These are phyloP conservation scores for Vitis rupestris DNA, from an alignment of 164 flowering plant species.

Conservation along the genomic window DNA sequence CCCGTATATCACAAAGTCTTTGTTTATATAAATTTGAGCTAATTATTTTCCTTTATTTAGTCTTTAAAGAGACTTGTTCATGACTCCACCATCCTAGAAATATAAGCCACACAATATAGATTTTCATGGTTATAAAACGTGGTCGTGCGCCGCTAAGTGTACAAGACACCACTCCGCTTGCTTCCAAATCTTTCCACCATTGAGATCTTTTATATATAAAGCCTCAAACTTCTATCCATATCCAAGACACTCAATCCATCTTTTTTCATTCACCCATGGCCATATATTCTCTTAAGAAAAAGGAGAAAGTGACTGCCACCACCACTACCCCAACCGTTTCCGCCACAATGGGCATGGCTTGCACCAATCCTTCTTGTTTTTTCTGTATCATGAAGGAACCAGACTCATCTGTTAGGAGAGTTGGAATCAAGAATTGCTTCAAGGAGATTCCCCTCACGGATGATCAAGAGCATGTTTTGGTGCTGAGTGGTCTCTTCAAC, in stretches of 20 bases:
- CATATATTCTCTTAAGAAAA: slow-evolving; percentile 27
- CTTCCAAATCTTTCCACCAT: no score
- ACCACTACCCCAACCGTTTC: background rate
- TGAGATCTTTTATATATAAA: no score
- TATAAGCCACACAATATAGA: no score
- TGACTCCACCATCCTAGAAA: no score
- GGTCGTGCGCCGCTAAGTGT: no score
- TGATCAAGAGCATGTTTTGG: slow-evolving; percentile 56
- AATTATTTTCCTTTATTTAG: no score
- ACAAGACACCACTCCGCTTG: no score
- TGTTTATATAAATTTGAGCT: no score
- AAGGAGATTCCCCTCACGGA: slow-evolving; percentile 42
- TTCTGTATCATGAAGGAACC: slow-evolving; percentile 70
- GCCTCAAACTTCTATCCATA: slow-evolving; percentile 1
- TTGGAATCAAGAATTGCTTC: slow-evolving; percentile 45
- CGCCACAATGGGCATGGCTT: slow-evolving; percentile 4
- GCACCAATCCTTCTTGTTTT: slow-evolving; percentile 54
- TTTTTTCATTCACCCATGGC: slow-evolving; percentile 14
- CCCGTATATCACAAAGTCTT: no score
- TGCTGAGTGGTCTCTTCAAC: slow-evolving; percentile 68
- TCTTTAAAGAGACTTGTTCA: no score
- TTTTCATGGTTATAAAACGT: no score
- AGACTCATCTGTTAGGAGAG: slow-evolving; percentile 38
- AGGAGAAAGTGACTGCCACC: slow-evolving; percentile 9
- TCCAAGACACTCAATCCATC: slow-evolving; percentile 8